Base-by-base conservation (phyloP, 768 basidiomycete species). In the Mycena vitilis region DNA sequence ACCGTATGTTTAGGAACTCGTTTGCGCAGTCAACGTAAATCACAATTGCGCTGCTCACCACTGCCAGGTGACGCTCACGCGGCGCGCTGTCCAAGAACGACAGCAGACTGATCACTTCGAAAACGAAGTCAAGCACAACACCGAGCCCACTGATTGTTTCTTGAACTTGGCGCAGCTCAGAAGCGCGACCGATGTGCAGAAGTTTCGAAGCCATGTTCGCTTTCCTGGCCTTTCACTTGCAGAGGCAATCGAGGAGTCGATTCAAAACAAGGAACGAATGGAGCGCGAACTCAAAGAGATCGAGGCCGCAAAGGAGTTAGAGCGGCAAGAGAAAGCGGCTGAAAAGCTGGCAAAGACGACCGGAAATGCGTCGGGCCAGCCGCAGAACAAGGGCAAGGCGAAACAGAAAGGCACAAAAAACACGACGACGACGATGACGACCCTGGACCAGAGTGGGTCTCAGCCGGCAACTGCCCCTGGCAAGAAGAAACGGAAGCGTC, bases 31-130 rank as follows among this genome's bases (percentile, higher is more conserved):
- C 25, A 59, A 59, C 34, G 45, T 59, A 5, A 59, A 59, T 9
- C 58, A 59, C 25, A 59, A 59, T 13, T 59, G 58, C 36, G 58
- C 58, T 1, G 58, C 58, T 16, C 58, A 59, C 11, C 44, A 36
- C 9, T 59, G 58, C 23, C 25, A 48, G 16, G 48, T 12, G 2
- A 48, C 58, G 13, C 58, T 16, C 20, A 59, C 58, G 11, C 58
- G 44, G 18, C 58, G 30, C 7, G 45, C 48, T 5, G 30, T 30
- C 5, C 30, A 42, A 42, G 55, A 57, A 42, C n/a, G 38, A 6
- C 16, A 36, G 8, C 6, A 12, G 36, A 54, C 53, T 1, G 36
- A 54, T 20, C 36, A 20, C 7, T 38, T 54, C 10, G 53, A 54
- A 36, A 37, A 54, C 36, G 36, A 54, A 8, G 18, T 54, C 36